Evolutionary conservation across 495 filamentous ascomycete species (phyloP).

Genomic region (Thozetella sp.): DNA sequence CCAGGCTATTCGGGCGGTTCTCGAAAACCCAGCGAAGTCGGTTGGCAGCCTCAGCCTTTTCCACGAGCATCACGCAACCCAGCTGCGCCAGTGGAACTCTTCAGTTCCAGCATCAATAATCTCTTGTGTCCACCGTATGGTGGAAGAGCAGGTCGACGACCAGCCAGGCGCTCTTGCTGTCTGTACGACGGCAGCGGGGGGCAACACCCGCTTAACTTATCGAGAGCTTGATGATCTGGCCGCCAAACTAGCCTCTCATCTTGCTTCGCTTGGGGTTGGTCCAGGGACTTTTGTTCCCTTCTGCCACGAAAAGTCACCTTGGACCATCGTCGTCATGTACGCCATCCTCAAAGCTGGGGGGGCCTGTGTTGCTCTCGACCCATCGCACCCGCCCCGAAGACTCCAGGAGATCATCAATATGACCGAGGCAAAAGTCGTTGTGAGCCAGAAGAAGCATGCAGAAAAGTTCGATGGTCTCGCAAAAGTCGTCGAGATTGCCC

Average conservation of each 20-base stretch:
- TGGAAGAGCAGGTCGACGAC: neutral
- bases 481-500: neutral
- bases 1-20: no score
- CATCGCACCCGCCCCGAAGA: neutral
- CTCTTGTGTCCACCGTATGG: neutral
- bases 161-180: slow-evolving; percentile 23
- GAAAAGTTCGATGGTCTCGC: neutral
- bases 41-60: neutral
- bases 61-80: no score
- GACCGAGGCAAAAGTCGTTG: slow-evolving; percentile 21
- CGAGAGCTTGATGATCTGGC: slow-evolving; percentile 40
- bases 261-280: neutral
- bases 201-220: no score
- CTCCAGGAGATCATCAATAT: neutral
- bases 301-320: slow-evolving; percentile 46
- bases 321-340: slow-evolving; percentile 43
- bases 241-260: slow-evolving; percentile 36
- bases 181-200: slow-evolving; percentile 35
- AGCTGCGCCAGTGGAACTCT: no score
- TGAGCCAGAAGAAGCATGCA: neutral
- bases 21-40: no score
- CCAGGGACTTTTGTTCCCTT: slow-evolving; percentile 40
- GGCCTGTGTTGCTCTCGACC: slow-evolving; percentile 10
- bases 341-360: slow-evolving; percentile 46
- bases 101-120: no score